A percentile compares a stretch with the other conserved stretches of the same genome.
These are phyloP conservation scores for Barnettozyma californica DNA, from an alignment of 805 yeast species.

Conservation along the genomic window DNA sequence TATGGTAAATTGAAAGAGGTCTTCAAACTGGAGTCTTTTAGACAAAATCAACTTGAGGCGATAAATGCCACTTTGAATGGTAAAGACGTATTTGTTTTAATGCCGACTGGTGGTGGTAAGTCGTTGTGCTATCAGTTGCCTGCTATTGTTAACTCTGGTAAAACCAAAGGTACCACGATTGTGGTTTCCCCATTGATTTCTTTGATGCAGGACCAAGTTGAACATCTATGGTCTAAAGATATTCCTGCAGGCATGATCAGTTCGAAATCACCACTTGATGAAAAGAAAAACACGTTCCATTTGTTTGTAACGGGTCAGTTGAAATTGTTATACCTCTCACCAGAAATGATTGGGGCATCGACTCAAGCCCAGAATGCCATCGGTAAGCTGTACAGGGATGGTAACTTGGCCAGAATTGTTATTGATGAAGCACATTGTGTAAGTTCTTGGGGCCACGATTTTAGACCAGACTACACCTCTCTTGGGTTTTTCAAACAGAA, in stretches of 20 bases:
- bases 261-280: conserved; percentile 63
- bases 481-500: conserved; percentile 64
- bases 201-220: conserved; percentile 95
- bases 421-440: conserved; percentile 99
- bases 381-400: conserved; percentile 45
- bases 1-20: conserved; percentile 46
- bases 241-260: conserved; percentile 86
- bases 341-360: conserved; percentile 87
- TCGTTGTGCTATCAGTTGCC: conserved; percentile 94
- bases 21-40: conserved; percentile 62
- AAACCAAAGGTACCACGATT: conserved; percentile 76
- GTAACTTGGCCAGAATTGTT: conserved; percentile 73
- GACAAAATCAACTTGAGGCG: conserved; percentile 85
- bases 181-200: conserved; percentile 94
- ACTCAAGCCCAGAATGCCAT: conserved; percentile 62
- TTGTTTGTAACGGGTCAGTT: conserved; percentile 60
- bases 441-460: conserved; percentile 98
- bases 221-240: conserved; percentile 59
- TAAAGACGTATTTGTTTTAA: conserved; percentile 84
- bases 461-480: conserved; percentile 90
- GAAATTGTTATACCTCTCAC: conserved; percentile 81
- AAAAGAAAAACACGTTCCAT: conserved; percentile 56
- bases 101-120: conserved; percentile 99
- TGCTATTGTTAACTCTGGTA: conserved; percentile 73
- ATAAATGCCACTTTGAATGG: conserved; percentile 72